A percentile compares a stretch with the other conserved stretches of the same genome.
These are phyloP conservation scores for Globisporangium echinulatum DNA, from an alignment of 352 stramenopile species.

Conservation along the genomic window DNA sequence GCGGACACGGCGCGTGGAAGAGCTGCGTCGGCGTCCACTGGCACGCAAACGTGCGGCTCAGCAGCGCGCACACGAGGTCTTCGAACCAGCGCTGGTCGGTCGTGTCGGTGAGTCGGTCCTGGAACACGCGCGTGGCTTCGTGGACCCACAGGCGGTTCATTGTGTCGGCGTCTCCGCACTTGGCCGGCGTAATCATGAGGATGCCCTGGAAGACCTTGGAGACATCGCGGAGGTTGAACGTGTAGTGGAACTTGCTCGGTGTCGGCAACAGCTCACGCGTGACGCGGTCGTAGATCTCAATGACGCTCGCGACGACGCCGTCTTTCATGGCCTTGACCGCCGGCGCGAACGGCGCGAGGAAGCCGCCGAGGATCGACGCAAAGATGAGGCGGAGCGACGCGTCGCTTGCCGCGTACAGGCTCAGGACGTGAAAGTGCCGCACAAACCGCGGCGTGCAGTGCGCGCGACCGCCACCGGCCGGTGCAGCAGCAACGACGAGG, in stretches of 20 bases:
- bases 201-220: conserved; percentile 96
- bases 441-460: conserved; percentile 91
- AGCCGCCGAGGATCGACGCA: conserved; percentile 89
- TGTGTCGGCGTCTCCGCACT: conserved; percentile 75
- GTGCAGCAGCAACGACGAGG: conserved; percentile 86
- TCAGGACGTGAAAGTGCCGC: conserved; percentile 94
- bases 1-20: conserved; percentile 82
- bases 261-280: conserved; percentile 90
- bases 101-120: conserved; percentile 88
- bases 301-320: conserved; percentile 83
- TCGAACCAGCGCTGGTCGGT: conserved; percentile 90
- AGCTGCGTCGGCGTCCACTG: conserved; percentile 74
- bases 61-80: conserved; percentile 78
- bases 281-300: conserved; percentile 93
- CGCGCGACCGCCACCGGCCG: conserved; percentile 81
- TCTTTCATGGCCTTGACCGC: conserved; percentile 77
- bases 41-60: conserved; percentile 69
- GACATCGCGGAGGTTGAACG: conserved; percentile 94
- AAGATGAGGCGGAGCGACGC: conserved; percentile 91
- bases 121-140: conserved; percentile 89
- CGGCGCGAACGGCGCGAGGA: conserved; percentile 85
- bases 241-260: conserved; percentile 92
- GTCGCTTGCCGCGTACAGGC: conserved; percentile 87
- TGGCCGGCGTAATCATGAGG: conserved; percentile 87
- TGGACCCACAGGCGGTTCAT: conserved; percentile 92